Evolutionary conservation across 305 asterid genomes (phyloP), one percentile per base, ranked within the genome.

Genomic region (Fraxinus dipetala): DNA sequence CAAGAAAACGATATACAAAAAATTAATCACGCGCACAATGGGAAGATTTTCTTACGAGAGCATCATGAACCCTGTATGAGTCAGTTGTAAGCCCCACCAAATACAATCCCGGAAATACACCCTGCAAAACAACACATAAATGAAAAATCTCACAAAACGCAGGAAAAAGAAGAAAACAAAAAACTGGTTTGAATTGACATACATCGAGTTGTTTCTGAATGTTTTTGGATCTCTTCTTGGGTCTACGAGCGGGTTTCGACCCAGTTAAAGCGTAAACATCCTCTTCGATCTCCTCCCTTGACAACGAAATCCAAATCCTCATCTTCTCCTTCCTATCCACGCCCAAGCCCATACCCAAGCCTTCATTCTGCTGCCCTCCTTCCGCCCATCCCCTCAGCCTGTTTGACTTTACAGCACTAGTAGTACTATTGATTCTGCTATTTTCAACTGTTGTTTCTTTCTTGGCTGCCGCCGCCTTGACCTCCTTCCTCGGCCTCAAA

Each of bases 231-330:
- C 98, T 87, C 81, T 88, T 93, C 81, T 83, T 92, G n/a, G 98
- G 98, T 79, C 93, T 79, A 30, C 98, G 92, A 22, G 95, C 69
- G 63, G 99, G 98, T 76, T 89, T 87, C 24, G 91, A 89, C 35
- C 99, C 97, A n/a, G 98, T 95, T 84, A 93, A 61, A 45, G 98
- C 84, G 45, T 92, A 95, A 56, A 95, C 98, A 38, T 38, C 99
- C 81, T 95, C 98, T 36, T 95, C 98, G 72, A 95, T 95, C 88
- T 95, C 98, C 75, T 92, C 98, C 79, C 77, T 91, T 31, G 98
- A 90, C 6, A 95, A 87, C 31, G 98, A 91, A 85, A 93, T 88
- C 98, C 95, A 93, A 13, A 95, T 40, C 90, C 81, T 93, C 92
- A 87, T 89, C 88, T 88, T 91, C 26, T 84, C 88, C 80, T 87